Percentiles rank a stretch among this genome's conserved stretches.
These are phyloP conservation scores for Pichia sp. DNA, from an alignment of 1,139 yeast genomes.

Conservation along the genomic window DNA sequence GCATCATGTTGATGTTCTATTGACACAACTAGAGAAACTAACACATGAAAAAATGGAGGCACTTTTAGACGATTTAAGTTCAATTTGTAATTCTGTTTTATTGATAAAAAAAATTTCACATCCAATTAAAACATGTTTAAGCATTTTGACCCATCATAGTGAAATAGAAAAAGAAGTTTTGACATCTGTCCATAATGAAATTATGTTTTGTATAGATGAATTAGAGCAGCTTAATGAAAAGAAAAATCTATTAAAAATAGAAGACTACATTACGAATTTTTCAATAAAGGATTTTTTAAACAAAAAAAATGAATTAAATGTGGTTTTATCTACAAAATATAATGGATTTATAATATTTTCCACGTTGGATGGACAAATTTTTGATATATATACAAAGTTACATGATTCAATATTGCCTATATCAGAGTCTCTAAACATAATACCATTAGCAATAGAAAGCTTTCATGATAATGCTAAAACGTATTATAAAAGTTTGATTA, in stretches of 20 bases:
- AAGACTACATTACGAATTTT: not conserved
- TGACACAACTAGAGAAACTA: constrained; percentile 6
- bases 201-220: constrained; percentile 37
- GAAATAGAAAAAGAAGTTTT: constrained; percentile 53
- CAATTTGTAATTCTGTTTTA: constrained; percentile 36
- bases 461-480: constrained; percentile 33
- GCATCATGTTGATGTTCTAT: constrained; percentile 2
- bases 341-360: constrained; percentile 10
- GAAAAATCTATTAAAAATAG: constrained; percentile 30
- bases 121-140: constrained; percentile 40
- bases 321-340: constrained; percentile 6
- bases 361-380: constrained; percentile 25
- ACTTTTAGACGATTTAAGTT: constrained; percentile 41
- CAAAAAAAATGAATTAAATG: constrained; percentile 30
- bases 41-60: not conserved
- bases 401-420: constrained; percentile 42
- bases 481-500: constrained; percentile 33
- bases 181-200: constrained; percentile 44
- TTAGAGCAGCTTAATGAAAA: constrained; percentile 32
- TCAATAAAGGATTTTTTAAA: constrained; percentile 22
- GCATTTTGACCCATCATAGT: constrained; percentile 49
- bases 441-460: constrained; percentile 49
- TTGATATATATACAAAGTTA: constrained; percentile 32
- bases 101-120: constrained; percentile 37
- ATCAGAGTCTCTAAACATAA: constrained; percentile 51